Evolutionary conservation across 2,329 filamentous ascomycete genomes (phyloP), one percentile per base, ranked within the genome.

Genomic region (Pestalotiopsis sp.): DNA sequence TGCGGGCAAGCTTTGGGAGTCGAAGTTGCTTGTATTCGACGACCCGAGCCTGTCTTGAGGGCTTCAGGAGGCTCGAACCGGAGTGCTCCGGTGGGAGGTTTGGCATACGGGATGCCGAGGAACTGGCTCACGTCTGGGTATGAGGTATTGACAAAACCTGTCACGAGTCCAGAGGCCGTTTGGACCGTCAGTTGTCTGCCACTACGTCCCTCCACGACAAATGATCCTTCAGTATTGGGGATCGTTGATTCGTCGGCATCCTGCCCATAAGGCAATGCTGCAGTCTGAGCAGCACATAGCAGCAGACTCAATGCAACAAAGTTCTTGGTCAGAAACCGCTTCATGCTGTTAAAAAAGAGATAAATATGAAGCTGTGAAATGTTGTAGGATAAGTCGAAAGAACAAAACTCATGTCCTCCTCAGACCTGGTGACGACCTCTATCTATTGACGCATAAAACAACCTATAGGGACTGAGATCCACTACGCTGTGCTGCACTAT

Each of bases 61-160:
- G 68, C 45, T 31, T 69, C 58, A 6, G 70, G 71, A 12, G 70
- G 64, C 27, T 49, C 66, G 57, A 70, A 73, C n/a, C 71, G 69
- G 17, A 70, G 66, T 13, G 49, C 17, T 2, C 68, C 70, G 12
- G 68, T 68, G 12, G 69, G 71, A 12, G 66, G 57, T 56, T 71
- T 52, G 11, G 69, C 71, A 31, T 71, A 72, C 1, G 70, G 68
- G 17, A 73, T 70, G 17, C 70, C 69, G 36, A 67, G 71, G 14
- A 56, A 66, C 23, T 57, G 45, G 6, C 27, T 13, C 23, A 64
- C 62, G n/a, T 27, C 23, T 6, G 62, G 62, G 13, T 45, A 45
- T 25, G 36, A 38, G 4, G 25, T 6, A n/a, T 38, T 20, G 25
- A 63, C 60, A 38, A 38, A 63, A n/a, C 60, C 60, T 36, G 17